Evolutionary conservation across 208 protist species (phyloP), one percentile per base, ranked within the genome.

Genomic region (Wallacemonas sp.): DNA sequence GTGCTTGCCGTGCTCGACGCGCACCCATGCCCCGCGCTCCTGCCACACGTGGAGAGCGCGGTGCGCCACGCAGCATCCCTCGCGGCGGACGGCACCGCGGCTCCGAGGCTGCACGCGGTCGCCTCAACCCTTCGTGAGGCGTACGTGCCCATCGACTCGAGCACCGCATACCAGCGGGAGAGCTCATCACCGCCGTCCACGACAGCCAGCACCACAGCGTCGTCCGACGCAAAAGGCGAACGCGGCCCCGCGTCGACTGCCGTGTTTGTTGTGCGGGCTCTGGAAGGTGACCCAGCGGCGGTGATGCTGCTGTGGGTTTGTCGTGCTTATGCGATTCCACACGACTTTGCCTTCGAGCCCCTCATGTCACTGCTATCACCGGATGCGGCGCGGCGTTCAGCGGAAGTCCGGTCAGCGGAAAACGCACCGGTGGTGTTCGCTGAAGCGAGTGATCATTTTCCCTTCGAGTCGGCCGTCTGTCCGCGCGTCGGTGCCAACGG

Each of bases 231-330:
- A 46, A 46, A 21, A 12, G 10, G 41, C 6, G 22, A 19, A 46
- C 41, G 41, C 15, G 10, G 41, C 41, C 41, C 10, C 6, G 52
- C 48, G 34, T 59, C 52, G 19, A 26, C 63, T 12, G n/a, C n/a
- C n/a, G 65, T 79, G 17, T 79, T 93, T 32, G 68, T 76, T 27
- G 63, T 93, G 22, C 70, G 74, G 42, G 81, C 83, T 12, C 65
- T 80, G 42, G 70, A 87, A 44, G 72, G 72, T 22, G 87, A 93
- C 44, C 87, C 87, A 9, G 79, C 76, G 0, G 83, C 81, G 21
- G 64, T 91, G 48, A 78, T 84, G 5, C 71, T 93, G 29, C 61
- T 91, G 24, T 93, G 87, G 87, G 50, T 93, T 30, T 91, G 87
- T 46, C 75, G 87, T 8, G 76, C 87, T 9, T 82, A 85, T 63